Conservation (phyloP, 2,329 filamentous ascomycete species). For the Cladosporium phlei region DNA sequence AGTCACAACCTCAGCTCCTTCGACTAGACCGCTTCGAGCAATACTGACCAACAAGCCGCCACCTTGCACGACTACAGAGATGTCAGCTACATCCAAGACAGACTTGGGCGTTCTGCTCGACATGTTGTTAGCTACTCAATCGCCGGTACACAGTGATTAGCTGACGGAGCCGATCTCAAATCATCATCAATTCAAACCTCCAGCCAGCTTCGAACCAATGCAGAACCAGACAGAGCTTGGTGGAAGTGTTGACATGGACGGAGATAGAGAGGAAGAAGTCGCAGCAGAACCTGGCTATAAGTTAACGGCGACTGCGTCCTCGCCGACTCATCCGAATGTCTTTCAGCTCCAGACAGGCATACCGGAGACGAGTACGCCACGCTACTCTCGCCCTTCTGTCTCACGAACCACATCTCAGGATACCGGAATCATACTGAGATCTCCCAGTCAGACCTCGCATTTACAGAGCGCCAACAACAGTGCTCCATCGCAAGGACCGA, state of each 20-base stretch:
- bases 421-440: neutral
- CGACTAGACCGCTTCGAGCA: neutral
- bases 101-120: too few relatives aligned
- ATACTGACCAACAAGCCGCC: constrained; percentile 1
- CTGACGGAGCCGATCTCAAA: too few relatives aligned
- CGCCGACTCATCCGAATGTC: too few relatives aligned
- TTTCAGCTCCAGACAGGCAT: neutral
- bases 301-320: too few relatives aligned
- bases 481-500: too few relatives aligned
- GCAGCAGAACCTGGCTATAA: too few relatives aligned
- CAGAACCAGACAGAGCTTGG: neutral
- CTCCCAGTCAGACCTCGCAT: too few relatives aligned
- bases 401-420: neutral
- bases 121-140: neutral
- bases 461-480: too few relatives aligned
- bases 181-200: neutral
- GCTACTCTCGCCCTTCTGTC: neutral
- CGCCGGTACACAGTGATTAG: neutral
- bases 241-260: neutral
- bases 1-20: neutral
- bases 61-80: neutral
- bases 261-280: too few relatives aligned
- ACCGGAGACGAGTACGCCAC: neutral
- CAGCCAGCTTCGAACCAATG: too few relatives aligned
- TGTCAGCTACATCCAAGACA: neutral